Conservation (phyloP, 176 grass and related monocot species). For the Luzula sylvatica region DNA sequence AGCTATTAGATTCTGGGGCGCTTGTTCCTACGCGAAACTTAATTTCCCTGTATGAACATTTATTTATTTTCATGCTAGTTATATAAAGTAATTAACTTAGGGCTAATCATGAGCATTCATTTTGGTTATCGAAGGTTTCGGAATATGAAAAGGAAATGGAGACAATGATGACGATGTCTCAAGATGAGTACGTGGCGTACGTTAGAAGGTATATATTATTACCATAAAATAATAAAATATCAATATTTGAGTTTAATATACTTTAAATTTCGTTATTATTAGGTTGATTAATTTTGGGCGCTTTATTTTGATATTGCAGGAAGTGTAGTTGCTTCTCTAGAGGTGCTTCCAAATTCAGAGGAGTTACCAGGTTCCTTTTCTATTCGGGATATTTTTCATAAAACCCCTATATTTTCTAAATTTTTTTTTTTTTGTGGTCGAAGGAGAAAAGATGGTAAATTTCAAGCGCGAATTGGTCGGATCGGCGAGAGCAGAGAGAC, state of each 20-base stretch:
- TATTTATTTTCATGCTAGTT: not conserved
- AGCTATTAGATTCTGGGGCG: constrained; percentile 88
- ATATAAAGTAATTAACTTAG: constrained; percentile 13
- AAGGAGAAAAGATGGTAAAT: constrained; percentile 95
- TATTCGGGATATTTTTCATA: not conserved
- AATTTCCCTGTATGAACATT: constrained; percentile 73
- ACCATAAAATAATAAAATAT: not conserved
- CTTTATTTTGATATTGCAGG: constrained; percentile 36
- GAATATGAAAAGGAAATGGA: constrained; percentile 83
- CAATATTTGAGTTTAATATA: not conserved
- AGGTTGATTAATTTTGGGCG: constrained; percentile 8
- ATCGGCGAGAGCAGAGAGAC: constrained; percentile 83
- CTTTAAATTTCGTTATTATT: not conserved
- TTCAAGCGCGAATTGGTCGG: constrained; percentile 87
- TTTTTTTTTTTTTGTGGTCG: constrained; percentile 8
- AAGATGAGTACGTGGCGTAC: constrained; percentile 86
- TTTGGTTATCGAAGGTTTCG: constrained; percentile 29
- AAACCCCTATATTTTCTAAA: not conserved
- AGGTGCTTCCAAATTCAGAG: constrained; percentile 78
- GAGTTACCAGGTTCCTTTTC: constrained; percentile 71
- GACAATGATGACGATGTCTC: constrained; percentile 76
- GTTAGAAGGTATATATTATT: constrained; percentile 59
- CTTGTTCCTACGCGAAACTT: constrained; percentile 46
- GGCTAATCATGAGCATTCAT: not conserved
- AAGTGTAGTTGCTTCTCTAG: constrained; percentile 98